A percentile compares a stretch with the other conserved stretches of the same genome.
Evolutionary conservation across 495 filamentous ascomycete genomes (phyloP).

Genomic region (Daldinia bambusicola): DNA sequence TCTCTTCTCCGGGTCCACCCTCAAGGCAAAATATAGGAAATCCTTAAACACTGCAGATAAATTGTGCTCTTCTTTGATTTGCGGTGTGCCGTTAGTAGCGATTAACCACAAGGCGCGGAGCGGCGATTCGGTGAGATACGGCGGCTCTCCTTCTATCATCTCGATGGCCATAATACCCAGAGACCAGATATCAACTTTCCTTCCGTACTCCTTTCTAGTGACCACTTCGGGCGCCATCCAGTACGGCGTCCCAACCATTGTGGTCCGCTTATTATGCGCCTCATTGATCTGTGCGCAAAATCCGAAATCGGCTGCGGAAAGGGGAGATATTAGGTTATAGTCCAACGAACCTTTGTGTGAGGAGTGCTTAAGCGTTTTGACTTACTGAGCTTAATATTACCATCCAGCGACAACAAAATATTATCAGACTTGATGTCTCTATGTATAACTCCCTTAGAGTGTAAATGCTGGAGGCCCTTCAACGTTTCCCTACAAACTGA

Average conservation of each 20-base stretch:
- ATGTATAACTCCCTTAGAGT: constrained; percentile 98
- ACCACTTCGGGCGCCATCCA: constrained; percentile 99
- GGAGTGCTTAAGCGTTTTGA: constrained; percentile 32
- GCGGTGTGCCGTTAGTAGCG: constrained; percentile 94
- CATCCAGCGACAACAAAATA: constrained; percentile 92
- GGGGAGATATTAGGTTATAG: constrained; percentile 48
- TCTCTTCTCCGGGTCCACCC: constrained; percentile 96
- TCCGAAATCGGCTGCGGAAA: constrained; percentile 85
- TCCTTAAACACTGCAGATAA: constrained; percentile 84
- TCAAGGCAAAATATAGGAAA: constrained; percentile 88
- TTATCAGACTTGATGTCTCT: constrained; percentile 99
- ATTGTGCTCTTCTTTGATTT: constrained; percentile 91
- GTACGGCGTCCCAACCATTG: constrained; percentile 98
- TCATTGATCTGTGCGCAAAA: constrained; percentile 99
- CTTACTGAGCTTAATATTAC: constrained; percentile 97
- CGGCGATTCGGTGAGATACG: constrained; percentile 94
- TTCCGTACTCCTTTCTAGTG: constrained; percentile 95
- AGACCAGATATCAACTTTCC: constrained; percentile 99
- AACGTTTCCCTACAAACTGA: constrained; percentile 94
- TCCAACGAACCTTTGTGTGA: neutral
- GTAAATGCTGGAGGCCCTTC: constrained; percentile 90
- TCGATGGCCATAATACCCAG: constrained; percentile 99
- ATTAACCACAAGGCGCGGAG: constrained; percentile 94
- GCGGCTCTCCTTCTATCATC: constrained; percentile 99
- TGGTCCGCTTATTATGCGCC: constrained; percentile 94